Conservation (phyloP, 768 basidiomycete genomes). For the Boletus sp. region DNA sequence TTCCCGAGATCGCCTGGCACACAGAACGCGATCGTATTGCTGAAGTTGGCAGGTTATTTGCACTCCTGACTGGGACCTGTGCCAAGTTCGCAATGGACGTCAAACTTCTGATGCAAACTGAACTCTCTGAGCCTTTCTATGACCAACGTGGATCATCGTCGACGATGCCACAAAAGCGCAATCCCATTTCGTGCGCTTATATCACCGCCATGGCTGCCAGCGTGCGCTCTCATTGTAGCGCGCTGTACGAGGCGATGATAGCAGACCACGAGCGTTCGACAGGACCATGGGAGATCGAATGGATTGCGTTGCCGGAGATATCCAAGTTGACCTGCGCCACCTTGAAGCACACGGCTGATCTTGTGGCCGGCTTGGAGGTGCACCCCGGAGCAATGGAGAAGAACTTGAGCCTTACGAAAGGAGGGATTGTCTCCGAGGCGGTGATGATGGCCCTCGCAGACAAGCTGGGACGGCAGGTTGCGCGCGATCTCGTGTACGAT, state of each 20-base stretch:
- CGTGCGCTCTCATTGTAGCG: slow-evolving; percentile 38
- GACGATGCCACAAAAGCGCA: slow-evolving; percentile 53
- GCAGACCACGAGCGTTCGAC: slow-evolving; percentile 49
- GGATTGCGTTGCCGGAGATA: slow-evolving; percentile 47
- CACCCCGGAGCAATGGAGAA: slow-evolving; percentile 39
- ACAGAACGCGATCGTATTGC: slow-evolving; percentile 46
- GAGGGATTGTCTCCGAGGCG: slow-evolving; percentile 43
- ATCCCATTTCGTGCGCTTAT: slow-evolving; percentile 45
- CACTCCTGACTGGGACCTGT: slow-evolving; percentile 44
- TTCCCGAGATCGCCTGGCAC: slow-evolving; percentile 35
- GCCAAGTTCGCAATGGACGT: slow-evolving; percentile 45
- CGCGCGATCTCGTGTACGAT: slow-evolving; percentile 45
- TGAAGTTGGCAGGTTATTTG: slow-evolving; percentile 44
- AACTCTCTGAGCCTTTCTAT: slow-evolving; percentile 44
- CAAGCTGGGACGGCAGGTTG: slow-evolving; percentile 42
- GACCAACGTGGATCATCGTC: slow-evolving; percentile 45
- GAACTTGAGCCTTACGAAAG: slow-evolving; percentile 40
- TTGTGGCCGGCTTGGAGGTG: slow-evolving; percentile 42
- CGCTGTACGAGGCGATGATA: slow-evolving; percentile 47
- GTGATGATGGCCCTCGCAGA: slow-evolving; percentile 48
- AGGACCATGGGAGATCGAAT: slow-evolving; percentile 52
- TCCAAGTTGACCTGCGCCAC: slow-evolving; percentile 42
- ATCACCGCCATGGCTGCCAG: slow-evolving; percentile 43
- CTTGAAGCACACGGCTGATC: slow-evolving; percentile 35
- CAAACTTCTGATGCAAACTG: slow-evolving; percentile 48